Percentiles rank a stretch among this genome's conserved stretches.
Conservation (phyloP, 2,329 filamentous ascomycete genomes). For the Talaromyces atroroseus region DNA sequence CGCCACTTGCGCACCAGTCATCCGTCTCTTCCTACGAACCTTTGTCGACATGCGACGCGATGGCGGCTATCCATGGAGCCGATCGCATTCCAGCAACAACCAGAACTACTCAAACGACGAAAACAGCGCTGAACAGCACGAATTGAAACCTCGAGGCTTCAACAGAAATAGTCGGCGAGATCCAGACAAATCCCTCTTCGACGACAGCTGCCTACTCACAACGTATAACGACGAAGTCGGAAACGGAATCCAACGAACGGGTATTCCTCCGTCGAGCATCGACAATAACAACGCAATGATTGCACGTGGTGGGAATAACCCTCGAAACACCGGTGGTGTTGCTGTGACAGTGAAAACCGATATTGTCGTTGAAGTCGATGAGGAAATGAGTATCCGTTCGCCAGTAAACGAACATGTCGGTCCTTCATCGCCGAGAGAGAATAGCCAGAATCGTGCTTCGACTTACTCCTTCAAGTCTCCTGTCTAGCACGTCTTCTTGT, state of each 20-base stretch:
- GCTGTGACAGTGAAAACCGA: constrained; percentile 27
- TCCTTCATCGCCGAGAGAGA: background rate
- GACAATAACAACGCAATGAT: background rate
- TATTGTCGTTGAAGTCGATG: constrained; percentile 26
- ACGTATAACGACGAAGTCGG: constrained; percentile 1
- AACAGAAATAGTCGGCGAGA: background rate
- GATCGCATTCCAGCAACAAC: constrained; percentile 17
- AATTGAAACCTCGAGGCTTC: background rate
- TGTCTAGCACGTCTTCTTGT: background rate
- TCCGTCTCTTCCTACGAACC: constrained; percentile 28
- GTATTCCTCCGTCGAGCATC: constrained; percentile 7
- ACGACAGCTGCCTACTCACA: constrained; percentile 3
- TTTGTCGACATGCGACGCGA: constrained; percentile 23
- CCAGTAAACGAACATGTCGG: background rate
- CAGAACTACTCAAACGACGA: constrained; percentile 10
- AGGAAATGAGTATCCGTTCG: background rate
- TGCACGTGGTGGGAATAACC: background rate
- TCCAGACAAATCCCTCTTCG: constrained; percentile 6
- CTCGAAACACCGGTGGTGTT: constrained; percentile 9
- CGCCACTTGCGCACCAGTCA: constrained; percentile 30
- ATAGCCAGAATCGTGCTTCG: background rate
- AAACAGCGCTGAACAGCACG: background rate
- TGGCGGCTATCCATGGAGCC: constrained; percentile 20
- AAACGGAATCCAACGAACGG: constrained; percentile 12
- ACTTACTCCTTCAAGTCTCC: constrained; percentile 3